Evolutionary conservation across 805 yeast genomes (phyloP).

Genomic region (Myxozyma kluyveri): DNA sequence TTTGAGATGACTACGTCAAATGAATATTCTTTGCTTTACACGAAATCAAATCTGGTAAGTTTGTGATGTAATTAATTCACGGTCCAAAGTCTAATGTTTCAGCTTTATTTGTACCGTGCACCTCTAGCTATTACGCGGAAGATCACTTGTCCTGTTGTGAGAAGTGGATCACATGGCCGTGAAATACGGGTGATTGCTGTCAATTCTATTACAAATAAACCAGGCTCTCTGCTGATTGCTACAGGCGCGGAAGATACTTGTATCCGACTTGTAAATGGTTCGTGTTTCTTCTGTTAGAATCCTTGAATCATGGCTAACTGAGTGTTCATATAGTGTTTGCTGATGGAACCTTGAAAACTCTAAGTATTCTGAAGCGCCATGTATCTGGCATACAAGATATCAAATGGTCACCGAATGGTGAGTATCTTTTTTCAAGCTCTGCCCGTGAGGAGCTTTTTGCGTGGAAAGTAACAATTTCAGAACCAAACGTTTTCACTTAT

Average conservation of each 20-base stretch:
- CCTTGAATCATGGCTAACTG: constrained; percentile 5
- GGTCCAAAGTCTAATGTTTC: too few species aligned
- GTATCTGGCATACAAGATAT: constrained; percentile 84
- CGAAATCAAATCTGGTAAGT: constrained; percentile 46
- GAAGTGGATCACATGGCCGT: constrained; percentile 82
- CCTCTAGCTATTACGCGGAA: too few species aligned
- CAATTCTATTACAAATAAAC: constrained; percentile 38
- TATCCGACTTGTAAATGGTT: constrained; percentile 48
- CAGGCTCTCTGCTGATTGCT: constrained; percentile 47
- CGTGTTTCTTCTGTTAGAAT: neutral
- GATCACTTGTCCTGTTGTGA: constrained; percentile 39
- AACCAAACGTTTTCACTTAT: constrained; percentile 46
- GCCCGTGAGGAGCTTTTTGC: constrained; percentile 82
- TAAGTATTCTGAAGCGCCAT: constrained; percentile 72
- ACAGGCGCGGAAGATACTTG: constrained; percentile 91
- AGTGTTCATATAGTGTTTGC: constrained; percentile 4
- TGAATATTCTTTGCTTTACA: constrained; percentile 52
- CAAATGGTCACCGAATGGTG: constrained; percentile 45
- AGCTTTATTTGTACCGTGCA: too few species aligned
- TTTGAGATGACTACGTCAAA: constrained; percentile 37
- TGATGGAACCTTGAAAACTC: constrained; percentile 48
- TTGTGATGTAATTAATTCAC: too few species aligned
- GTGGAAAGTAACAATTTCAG: constrained; percentile 58
- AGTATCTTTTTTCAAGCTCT: constrained; percentile 49
- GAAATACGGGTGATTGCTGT: constrained; percentile 76